A percentile compares a stretch with the other conserved stretches of the same genome.
Conservation (phyloP, 1,284 basidiomycete genomes). For the Sanghuangporus weigelae region DNA sequence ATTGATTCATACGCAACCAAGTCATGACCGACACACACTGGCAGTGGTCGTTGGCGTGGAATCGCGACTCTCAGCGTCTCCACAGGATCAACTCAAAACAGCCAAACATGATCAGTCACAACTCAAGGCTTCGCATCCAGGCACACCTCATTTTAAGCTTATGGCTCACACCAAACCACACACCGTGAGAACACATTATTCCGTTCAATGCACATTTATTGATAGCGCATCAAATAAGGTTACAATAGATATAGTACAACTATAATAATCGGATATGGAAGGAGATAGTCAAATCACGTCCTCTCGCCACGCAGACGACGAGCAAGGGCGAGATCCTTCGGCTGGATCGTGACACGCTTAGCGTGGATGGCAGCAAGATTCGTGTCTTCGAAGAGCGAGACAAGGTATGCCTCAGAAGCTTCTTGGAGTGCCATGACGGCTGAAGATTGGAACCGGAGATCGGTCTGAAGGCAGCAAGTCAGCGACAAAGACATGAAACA, state of each 20-base stretch:
- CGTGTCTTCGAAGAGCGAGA: constrained; percentile 71
- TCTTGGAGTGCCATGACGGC: constrained; percentile 75
- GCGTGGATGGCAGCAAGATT: constrained; percentile 73
- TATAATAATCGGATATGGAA: constrained; percentile 2
- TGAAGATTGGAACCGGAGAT: constrained; percentile 71
- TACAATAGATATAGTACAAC: not conserved
- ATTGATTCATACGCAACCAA: no score
- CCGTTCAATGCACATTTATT: not conserved
- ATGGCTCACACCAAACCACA: not conserved
- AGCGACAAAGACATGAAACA: not conserved
- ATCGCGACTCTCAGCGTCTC: not conserved
- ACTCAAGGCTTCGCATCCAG: not conserved
- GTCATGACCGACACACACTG: no score
- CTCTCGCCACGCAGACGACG: constrained; percentile 54
- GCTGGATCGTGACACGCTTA: constrained; percentile 70
- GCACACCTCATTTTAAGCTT: not conserved
- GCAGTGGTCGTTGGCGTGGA: no score
- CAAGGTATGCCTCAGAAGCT: constrained; percentile 74
- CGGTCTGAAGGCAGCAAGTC: constrained; percentile 50
- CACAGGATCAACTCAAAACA: not conserved
- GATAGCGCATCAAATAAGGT: not conserved
- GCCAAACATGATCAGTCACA: not conserved
- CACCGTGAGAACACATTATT: not conserved
- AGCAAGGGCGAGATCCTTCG: constrained; percentile 65
- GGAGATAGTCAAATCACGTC: constrained; percentile 8